Conservation (phyloP, 2,329 filamentous ascomycete species). For the Emydomyces testavorans region DNA sequence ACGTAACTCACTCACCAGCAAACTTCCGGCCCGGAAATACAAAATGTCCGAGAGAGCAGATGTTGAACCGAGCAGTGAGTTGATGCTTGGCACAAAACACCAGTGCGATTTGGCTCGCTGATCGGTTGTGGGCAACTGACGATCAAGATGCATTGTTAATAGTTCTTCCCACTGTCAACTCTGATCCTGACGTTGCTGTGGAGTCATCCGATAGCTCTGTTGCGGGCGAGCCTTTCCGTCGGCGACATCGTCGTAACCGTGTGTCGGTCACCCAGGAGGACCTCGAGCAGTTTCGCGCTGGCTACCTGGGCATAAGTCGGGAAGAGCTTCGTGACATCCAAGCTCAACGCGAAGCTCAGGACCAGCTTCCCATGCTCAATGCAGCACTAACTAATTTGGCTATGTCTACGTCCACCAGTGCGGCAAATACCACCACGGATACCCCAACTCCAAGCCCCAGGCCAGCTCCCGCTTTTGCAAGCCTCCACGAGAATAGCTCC, state of each 20-base stretch:
- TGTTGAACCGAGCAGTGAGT: not conserved
- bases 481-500: conserved; percentile 27
- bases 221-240: conserved; percentile 4
- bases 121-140: not conserved
- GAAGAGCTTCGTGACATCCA: conserved; percentile 8
- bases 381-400: conserved; percentile 23
- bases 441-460: conserved; percentile 18
- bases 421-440: not conserved
- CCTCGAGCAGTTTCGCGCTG: conserved; percentile 16
- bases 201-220: conserved; percentile 9
- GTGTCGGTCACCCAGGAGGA: conserved; percentile 15
- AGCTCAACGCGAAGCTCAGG: conserved; percentile 11
- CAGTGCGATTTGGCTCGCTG: not conserved
- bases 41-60: conserved; percentile 4
- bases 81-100: not conserved
- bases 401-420: conserved; percentile 15
- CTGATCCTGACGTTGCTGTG: conserved; percentile 12
- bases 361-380: conserved; percentile 26
- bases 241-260: conserved; percentile 17
- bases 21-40: conserved; percentile 8
- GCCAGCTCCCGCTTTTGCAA: conserved; percentile 13
- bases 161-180: conserved; percentile 1
- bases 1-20: not conserved
- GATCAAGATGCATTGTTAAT: not conserved
- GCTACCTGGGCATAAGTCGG: conserved; percentile 13